These are phyloP conservation scores for Gyromitra esculenta DNA, from an alignment of 2,329 filamentous ascomycete species.

Conservation along the genomic window DNA sequence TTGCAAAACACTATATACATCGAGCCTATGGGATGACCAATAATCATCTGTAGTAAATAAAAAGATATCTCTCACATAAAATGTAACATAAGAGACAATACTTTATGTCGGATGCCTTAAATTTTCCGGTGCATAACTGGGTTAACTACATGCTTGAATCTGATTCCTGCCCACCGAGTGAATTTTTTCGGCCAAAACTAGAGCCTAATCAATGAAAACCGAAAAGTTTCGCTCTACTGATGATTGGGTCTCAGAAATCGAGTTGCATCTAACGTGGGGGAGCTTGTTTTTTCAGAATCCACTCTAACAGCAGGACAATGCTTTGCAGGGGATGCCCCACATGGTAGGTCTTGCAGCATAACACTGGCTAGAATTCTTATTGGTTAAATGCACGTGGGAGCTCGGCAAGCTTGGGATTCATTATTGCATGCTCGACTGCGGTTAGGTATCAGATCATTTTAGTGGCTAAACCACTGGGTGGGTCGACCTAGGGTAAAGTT, in stretches of 20 bases:
- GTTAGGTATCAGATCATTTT: background rate
- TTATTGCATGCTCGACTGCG: background rate
- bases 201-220: background rate
- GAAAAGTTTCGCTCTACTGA: background rate
- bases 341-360: background rate
- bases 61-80: background rate
- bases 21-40: constrained; percentile 10
- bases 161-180: background rate
- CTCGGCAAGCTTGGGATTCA: background rate
- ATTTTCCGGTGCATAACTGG: background rate
- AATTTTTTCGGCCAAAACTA: background rate
- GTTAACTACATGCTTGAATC: background rate
- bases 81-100: background rate
- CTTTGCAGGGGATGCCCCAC: background rate
- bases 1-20: background rate
- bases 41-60: background rate
- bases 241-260: constrained; percentile 1
- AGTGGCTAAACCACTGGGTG: background rate
- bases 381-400: background rate
- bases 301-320: background rate
- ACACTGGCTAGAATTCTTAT: background rate
- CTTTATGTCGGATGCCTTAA: constrained; percentile 2
- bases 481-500: background rate
- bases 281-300: background rate
- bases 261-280: background rate